Evolutionary conservation across 1,139 yeast species (phyloP), one percentile per base, ranked within the genome.

Genomic region (Debaryomyces sp.): DNA sequence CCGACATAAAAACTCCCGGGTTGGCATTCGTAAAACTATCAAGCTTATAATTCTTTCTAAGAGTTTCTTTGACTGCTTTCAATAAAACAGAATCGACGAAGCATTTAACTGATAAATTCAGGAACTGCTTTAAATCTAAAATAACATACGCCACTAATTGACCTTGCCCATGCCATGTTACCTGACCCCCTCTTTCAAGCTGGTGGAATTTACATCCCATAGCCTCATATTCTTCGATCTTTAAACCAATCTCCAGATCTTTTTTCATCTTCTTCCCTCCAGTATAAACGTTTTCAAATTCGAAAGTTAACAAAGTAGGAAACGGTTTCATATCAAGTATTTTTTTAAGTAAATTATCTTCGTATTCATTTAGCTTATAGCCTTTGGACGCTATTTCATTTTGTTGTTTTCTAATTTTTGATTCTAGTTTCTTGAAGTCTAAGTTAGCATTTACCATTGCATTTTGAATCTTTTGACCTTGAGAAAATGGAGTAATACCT

Each of bases 91-190:
- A 76, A 53, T 74, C 78, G 1, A 95, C 94, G 62, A 84, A 89
- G 65, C 96, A 89, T 57, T 84, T 80, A 0, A 91, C 86, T 0
- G 89, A 78, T 39, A 91, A 71, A 44, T 78, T 68, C 35, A 68
- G 60, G 59, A 88, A 87, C 40, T 80, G 76, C 53, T 79, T 77
- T 47, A 94, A 72, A 63, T 94, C 97, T 40, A 95, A 52, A 2
- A 95, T 78, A 15, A 95, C 85, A 61, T 92, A 95, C 2, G 90
- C 84, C 4, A 92, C 97, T 41, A 91, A 66, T 66, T 95, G 99
- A 0, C 99, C 99, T 2, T 92, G 86, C 0, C 98, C 98, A 69
- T 95, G 99, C 78, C 90, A 95, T 0, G 99, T 94, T 1, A 94
- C 84, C 63, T 94, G 96, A 0, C 99, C 99, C n/a, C 99, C 99